A percentile compares a stretch with the other conserved stretches of the same genome.
These are phyloP conservation scores for Heterobasidion parviporum DNA, from an alignment of 1,284 basidiomycete species.

Conservation along the genomic window DNA sequence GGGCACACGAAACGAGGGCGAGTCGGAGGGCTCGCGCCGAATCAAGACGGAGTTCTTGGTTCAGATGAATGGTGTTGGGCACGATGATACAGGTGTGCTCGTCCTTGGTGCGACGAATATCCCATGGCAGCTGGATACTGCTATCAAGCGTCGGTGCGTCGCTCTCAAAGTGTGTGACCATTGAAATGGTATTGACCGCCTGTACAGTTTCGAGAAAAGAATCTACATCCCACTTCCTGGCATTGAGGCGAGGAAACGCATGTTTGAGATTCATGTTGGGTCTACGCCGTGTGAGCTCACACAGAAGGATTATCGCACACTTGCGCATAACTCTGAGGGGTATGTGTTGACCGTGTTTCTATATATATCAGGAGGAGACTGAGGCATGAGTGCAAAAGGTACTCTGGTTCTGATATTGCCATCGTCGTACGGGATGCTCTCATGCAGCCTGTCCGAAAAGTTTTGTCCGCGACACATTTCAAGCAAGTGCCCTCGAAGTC, in stretches of 20 bases:
- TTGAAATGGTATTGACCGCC: background rate
- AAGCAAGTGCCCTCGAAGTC: constrained; percentile 44
- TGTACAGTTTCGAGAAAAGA: constrained; percentile 83
- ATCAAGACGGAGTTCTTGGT: constrained; percentile 99
- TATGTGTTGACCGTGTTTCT: constrained; percentile 20
- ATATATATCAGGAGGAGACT: background rate
- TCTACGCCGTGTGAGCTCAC: constrained; percentile 83
- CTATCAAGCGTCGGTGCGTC: constrained; percentile 87
- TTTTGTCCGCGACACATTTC: constrained; percentile 94
- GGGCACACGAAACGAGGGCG: constrained; percentile 91
- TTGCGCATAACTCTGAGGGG: constrained; percentile 88
- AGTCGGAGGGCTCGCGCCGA: constrained; percentile 90
- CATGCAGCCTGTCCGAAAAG: constrained; percentile 98
- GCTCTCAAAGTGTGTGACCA: background rate
- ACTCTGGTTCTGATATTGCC: constrained; percentile 94
- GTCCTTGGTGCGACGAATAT: constrained; percentile 99
- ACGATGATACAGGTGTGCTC: constrained; percentile 95
- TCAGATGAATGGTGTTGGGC: constrained; percentile 98
- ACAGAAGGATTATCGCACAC: constrained; percentile 71
- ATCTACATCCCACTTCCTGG: constrained; percentile 98
- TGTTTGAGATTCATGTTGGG: constrained; percentile 97
- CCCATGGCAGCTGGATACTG: constrained; percentile 94
- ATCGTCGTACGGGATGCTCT: constrained; percentile 94
- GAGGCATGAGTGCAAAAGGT: constrained; percentile 31
- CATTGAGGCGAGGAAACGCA: constrained; percentile 84